Percentiles rank a stretch among this genome's conserved stretches.
Evolutionary conservation across 345 rosid genomes (phyloP).

Genomic region (Camelina hispida): DNA sequence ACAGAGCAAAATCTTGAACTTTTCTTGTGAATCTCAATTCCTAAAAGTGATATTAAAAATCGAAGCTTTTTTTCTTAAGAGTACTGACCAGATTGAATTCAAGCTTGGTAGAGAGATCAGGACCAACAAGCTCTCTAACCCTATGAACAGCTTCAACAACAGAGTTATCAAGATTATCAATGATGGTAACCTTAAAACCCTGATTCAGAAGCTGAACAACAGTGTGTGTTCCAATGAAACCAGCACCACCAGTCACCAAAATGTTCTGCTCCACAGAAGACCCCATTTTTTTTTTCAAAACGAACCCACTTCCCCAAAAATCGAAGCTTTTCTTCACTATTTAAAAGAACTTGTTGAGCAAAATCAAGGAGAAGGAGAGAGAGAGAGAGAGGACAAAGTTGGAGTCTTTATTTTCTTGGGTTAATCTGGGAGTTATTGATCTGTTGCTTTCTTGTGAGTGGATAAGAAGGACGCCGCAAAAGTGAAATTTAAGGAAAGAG

Average conservation of each 20-base stretch:
- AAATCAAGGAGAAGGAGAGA: conserved; percentile 37
- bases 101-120: conserved; percentile 70
- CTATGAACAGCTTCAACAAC: conserved; percentile 77
- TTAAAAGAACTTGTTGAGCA: conserved; percentile 33
- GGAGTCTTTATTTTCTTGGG: conserved; percentile 14
- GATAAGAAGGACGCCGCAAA: conserved; percentile 45
- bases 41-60: conserved; percentile 8
- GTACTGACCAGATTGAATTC: conserved; percentile 72
- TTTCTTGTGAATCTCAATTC: not conserved
- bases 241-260: conserved; percentile 98
- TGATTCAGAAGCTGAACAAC: conserved; percentile 81
- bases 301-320: conserved; percentile 31
- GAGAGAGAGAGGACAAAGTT: not conserved
- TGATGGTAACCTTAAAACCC: conserved; percentile 77
- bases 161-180: conserved; percentile 91
- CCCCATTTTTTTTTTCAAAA: conserved; percentile 38
- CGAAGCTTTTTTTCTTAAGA: not conserved
- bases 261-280: conserved; percentile 54
- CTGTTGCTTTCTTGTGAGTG: conserved; percentile 23
- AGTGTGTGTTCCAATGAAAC: conserved; percentile 93
- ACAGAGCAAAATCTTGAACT: conserved; percentile 8
- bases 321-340: conserved; percentile 16
- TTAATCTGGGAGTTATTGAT: conserved; percentile 12
- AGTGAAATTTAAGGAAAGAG: conserved; percentile 11
- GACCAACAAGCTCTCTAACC: conserved; percentile 79